Conservation (phyloP, 176 grass and related monocot species). For the Carex pumila region DNA sequence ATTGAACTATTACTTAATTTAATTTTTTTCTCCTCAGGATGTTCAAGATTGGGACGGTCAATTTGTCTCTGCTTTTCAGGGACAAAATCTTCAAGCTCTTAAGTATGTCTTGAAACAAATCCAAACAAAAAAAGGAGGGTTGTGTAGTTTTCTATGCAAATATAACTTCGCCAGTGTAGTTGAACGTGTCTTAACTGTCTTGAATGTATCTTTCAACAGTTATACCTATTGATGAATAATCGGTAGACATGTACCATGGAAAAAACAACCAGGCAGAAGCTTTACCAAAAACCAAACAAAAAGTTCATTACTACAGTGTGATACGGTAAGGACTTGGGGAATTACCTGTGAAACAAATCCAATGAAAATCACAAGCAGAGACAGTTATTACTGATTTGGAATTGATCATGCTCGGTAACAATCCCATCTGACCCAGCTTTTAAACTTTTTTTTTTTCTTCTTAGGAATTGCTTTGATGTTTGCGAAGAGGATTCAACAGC, state of each 20-base stretch:
- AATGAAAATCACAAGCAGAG: neutral
- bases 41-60: constrained; percentile 57
- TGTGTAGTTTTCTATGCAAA: too few species aligned
- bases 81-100: constrained; percentile 69
- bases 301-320: neutral
- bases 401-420: neutral
- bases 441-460: constrained; percentile 14
- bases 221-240: constrained; percentile 8
- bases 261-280: constrained; percentile 14
- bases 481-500: constrained; percentile 43
- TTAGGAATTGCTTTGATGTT: constrained; percentile 85
- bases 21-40: constrained; percentile 34
- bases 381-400: neutral
- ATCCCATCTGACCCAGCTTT: neutral
- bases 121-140: too few species aligned
- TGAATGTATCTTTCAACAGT: neutral
- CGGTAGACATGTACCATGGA: constrained; percentile 1
- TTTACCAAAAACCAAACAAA: neutral
- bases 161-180: too few species aligned
- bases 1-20: constrained; percentile 11
- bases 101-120: constrained; percentile 39
- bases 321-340: neutral
- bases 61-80: constrained; percentile 68
- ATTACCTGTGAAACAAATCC: neutral
- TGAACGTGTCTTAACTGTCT: constrained; percentile 21